A percentile compares a stretch with the other conserved stretches of the same genome.
Evolutionary conservation across 2,329 filamentous ascomycete species (phyloP).

Genomic region (Huntiella bhutanensis): DNA sequence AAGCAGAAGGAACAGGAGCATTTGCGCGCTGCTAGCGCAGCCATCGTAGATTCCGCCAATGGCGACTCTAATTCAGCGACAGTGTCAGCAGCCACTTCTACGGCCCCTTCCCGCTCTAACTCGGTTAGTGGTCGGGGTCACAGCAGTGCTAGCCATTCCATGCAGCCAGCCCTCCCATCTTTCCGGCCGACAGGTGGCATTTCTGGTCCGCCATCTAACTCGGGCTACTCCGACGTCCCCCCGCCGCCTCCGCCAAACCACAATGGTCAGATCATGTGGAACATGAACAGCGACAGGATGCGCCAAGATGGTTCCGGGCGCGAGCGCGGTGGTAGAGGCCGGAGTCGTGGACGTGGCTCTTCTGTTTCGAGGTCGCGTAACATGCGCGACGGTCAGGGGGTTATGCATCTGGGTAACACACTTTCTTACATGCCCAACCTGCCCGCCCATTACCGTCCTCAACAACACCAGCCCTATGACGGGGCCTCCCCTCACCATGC

Average conservation of each 20-base stretch:
- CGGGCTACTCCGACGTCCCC: not conserved
- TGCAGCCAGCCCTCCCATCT: not conserved
- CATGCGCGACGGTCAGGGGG: not conserved
- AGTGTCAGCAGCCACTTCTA: not conserved
- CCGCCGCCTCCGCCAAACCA: constrained; percentile 7
- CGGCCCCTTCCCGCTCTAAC: not conserved
- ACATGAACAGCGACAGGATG: constrained; percentile 7
- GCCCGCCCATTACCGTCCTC: constrained; percentile 6
- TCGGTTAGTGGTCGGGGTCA: constrained; percentile 1
- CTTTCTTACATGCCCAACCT: constrained; percentile 10
- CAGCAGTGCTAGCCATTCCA: not conserved
- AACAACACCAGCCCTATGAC: not conserved
- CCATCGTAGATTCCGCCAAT: not conserved
- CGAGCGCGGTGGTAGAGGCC: constrained; percentile 4
- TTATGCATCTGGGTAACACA: constrained; percentile 2
- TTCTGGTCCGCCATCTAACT: constrained; percentile 1
- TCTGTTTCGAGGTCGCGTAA: not conserved
- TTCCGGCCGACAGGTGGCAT: constrained; percentile 2
- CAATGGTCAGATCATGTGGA: constrained; percentile 12
- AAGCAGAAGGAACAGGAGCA: constrained; percentile 5
- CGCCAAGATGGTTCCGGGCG: constrained; percentile 2
- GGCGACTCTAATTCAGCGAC: not conserved
- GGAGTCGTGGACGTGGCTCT: not conserved
- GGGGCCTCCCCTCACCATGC: not conserved
- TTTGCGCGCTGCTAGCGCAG: not conserved